phyloP scores from a whole-genome alignment of 306 rosid species.

The Trifolium repens region DNA sequence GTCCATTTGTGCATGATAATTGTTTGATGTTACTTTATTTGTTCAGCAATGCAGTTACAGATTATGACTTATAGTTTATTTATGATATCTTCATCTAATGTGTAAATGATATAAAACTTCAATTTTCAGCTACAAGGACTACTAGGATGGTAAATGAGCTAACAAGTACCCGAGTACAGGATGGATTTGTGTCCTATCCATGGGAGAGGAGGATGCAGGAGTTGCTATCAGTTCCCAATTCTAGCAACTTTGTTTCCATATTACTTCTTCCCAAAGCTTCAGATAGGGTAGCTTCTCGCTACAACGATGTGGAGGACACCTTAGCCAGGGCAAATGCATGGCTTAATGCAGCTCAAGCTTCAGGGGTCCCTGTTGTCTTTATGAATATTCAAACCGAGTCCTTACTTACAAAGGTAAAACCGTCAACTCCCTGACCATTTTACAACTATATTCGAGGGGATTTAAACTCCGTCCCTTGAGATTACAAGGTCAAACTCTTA shows the following conservation, averaged over 20 bases:
- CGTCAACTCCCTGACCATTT: neutral
- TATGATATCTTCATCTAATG: conserved; percentile 41
- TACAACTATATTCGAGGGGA: neutral
- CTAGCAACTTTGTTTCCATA: conserved; percentile 75
- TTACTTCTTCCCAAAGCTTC: conserved; percentile 89
- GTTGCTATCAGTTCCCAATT: conserved; percentile 67
- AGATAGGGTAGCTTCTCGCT: conserved; percentile 71
- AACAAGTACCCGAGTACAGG: conserved; percentile 64
- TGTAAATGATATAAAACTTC: conserved; percentile 24
- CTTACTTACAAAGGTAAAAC: conserved; percentile 80
- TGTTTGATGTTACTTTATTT: neutral
- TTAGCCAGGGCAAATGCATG: conserved; percentile 91
- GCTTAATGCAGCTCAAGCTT: conserved; percentile 83
- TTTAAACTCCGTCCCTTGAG: neutral
- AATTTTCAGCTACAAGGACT: conserved; percentile 70
- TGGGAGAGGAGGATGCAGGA: conserved; percentile 96
- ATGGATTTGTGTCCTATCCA: conserved; percentile 82
- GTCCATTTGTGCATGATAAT: neutral
- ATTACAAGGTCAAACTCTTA: neutral
- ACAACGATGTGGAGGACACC: conserved; percentile 89
- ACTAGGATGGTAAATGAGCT: conserved; percentile 78
- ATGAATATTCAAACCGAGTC: conserved; percentile 95
- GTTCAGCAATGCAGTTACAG: conserved; percentile 24
- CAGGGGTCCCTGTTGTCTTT: conserved; percentile 84
- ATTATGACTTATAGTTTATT: conserved; percentile 12